Conservation (phyloP, 2,329 filamentous ascomycete species). For the Microdochium bolleyi region DNA sequence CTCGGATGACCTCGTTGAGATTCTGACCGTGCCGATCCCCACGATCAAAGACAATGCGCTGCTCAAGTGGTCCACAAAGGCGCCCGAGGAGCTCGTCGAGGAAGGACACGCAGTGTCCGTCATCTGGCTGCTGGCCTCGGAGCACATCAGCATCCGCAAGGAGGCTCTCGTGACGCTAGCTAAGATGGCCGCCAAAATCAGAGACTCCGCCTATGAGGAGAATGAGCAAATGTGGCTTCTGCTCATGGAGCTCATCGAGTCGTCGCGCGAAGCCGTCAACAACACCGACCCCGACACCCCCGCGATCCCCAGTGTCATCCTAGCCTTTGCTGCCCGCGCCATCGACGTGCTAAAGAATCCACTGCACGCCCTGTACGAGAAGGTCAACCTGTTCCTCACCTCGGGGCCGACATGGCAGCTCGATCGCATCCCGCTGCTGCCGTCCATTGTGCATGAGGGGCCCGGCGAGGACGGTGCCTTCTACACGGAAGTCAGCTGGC, state of each 20-base stretch:
- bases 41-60: slow-evolving; percentile 44
- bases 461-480: slow-evolving; percentile 26
- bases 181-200: slow-evolving; percentile 55
- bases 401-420: slow-evolving; percentile 68
- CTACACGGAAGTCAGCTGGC: slow-evolving; percentile 23
- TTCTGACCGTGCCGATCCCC: slow-evolving; percentile 40
- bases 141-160: slow-evolving; percentile 66
- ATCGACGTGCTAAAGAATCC: slow-evolving; percentile 67
- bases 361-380: slow-evolving; percentile 74
- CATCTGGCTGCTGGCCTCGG: slow-evolving; percentile 67
- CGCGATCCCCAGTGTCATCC: slow-evolving; percentile 66
- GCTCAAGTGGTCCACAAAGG: slow-evolving; percentile 65
- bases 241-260: slow-evolving; percentile 73
- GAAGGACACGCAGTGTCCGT: slow-evolving; percentile 65
- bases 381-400: slow-evolving; percentile 78
- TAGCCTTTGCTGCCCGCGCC: slow-evolving; percentile 66
- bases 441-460: slow-evolving; percentile 47
- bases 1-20: slow-evolving; percentile 38
- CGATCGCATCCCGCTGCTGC: slow-evolving; percentile 64
- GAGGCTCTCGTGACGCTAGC: slow-evolving; percentile 66
- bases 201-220: slow-evolving; percentile 65
- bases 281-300: slow-evolving; percentile 42
- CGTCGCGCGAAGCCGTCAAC: slow-evolving; percentile 45
- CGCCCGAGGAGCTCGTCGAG: slow-evolving; percentile 70
- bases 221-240: slow-evolving; percentile 73